Percentiles rank a stretch among this genome's conserved stretches.
Conservation (phyloP, 2,329 filamentous ascomycete genomes). For the Stagonosporopsis tanaceti region DNA sequence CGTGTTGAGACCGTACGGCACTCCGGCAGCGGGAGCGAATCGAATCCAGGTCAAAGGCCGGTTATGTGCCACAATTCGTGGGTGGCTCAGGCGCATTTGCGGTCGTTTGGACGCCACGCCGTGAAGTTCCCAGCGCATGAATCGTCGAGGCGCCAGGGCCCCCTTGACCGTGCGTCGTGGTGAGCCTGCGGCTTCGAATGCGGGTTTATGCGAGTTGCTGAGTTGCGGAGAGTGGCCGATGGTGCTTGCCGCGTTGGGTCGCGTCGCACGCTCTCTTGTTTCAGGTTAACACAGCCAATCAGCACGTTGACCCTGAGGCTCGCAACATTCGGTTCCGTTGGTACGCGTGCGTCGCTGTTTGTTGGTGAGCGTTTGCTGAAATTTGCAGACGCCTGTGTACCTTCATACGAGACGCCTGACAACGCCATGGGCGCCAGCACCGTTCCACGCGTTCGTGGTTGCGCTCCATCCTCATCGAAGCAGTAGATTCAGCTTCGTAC, state of each 20-base stretch:
- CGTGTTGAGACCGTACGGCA: slow-evolving; percentile 12
- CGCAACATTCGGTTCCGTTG: slow-evolving; percentile 2
- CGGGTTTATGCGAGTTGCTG: slow-evolving; percentile 31
- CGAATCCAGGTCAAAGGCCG: slow-evolving; percentile 14
- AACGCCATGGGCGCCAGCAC: slow-evolving; percentile 9
- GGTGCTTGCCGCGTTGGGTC: slow-evolving; percentile 23
- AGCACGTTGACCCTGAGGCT: slow-evolving; percentile 14
- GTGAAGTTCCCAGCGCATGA: slow-evolving; percentile 25
- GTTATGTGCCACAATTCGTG: slow-evolving; percentile 18
- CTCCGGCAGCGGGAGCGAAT: slow-evolving; percentile 14
- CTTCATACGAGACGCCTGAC: slow-evolving; percentile 12
- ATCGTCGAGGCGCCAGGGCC: slow-evolving; percentile 19
- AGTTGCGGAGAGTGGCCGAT: slow-evolving; percentile 20
- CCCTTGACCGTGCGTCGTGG: slow-evolving; percentile 18
- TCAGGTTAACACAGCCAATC: slow-evolving; percentile 29
- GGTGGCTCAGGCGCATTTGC: slow-evolving; percentile 21
- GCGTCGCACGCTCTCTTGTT: slow-evolving; percentile 26
- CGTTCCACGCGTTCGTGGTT: slow-evolving; percentile 13
- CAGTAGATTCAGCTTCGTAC: slow-evolving; percentile 2
- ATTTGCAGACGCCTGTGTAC: slow-evolving; percentile 14
- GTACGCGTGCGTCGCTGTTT: slow-evolving; percentile 5
- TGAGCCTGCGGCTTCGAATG: slow-evolving; percentile 14
- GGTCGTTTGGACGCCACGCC: slow-evolving; percentile 26
- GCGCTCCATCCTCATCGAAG: slow-evolving; percentile 6
- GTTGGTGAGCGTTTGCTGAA: slow-evolving; percentile 21